Percentiles rank a stretch among this genome's conserved stretches.
Conservation (phyloP, 208 protist species). For the Entamoeba dispar region DNA sequence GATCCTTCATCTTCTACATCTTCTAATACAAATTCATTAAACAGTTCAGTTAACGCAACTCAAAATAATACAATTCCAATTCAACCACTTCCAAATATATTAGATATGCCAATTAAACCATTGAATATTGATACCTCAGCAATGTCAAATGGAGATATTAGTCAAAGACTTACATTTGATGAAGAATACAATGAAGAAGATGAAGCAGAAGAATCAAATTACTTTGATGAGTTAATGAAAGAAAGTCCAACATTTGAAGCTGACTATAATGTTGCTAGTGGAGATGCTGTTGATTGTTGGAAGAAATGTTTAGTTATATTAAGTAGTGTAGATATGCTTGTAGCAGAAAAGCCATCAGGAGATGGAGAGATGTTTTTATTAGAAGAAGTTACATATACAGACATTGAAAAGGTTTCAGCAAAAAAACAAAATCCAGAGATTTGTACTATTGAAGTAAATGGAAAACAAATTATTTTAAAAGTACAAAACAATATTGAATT, state of each 20-base stretch:
- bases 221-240: not conserved
- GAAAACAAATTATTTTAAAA: not conserved
- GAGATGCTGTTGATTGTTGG: not conserved
- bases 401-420: not conserved
- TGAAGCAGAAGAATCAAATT: not conserved
- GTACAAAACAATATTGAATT: not conserved
- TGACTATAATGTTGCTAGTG: not conserved
- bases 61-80: not conserved
- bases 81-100: not conserved
- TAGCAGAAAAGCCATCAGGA: not conserved
- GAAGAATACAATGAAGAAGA: not conserved
- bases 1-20: not conserved
- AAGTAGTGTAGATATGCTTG: not conserved
- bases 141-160: not conserved
- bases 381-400: not conserved
- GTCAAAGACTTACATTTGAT: not conserved
- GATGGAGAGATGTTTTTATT: not conserved
- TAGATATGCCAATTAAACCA: not conserved
- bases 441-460: not conserved
- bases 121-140: not conserved
- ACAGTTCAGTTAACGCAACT: not conserved
- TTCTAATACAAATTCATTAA: not conserved
- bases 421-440: not conserved
- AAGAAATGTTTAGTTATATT: not conserved
- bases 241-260: not conserved